phyloP scores from a whole-genome alignment of 345 rosid genomes.

The Durio zibethinus region DNA sequence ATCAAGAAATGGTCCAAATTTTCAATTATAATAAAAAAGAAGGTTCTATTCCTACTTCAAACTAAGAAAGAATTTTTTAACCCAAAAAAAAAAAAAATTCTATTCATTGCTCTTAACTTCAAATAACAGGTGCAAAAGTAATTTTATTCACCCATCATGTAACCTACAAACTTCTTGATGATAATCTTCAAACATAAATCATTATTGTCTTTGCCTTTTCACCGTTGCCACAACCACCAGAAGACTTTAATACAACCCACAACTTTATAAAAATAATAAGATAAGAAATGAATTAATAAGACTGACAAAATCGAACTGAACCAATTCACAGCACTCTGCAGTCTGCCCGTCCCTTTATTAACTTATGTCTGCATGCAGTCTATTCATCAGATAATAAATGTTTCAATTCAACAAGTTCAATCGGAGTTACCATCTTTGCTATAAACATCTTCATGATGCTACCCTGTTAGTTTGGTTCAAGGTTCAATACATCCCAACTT shows the following conservation, averaged over 20 bases:
- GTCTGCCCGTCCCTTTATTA: neutral
- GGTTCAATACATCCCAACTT: constrained; percentile 1
- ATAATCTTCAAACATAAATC: neutral
- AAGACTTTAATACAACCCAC: neutral
- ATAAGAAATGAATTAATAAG: neutral
- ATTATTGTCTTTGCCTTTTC: neutral
- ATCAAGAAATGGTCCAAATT: no score
- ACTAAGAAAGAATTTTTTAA: neutral
- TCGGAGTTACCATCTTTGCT: neutral
- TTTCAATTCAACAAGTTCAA: neutral
- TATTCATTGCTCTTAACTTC: neutral
- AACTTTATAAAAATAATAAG: neutral
- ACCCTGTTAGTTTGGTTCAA: neutral
- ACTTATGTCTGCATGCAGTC: neutral
- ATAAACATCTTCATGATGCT: neutral
- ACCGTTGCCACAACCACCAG: neutral
- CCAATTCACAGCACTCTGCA: neutral
- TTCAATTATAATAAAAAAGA: no score
- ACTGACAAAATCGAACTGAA: neutral
- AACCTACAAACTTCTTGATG: neutral
- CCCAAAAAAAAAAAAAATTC: neutral
- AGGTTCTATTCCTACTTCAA: neutral
- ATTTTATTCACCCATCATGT: neutral
- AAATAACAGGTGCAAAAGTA: neutral
- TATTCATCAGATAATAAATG: neutral